Base-by-base conservation (phyloP, 768 basidiomycete genomes). In the Cystofilobasidium macerans region DNA sequence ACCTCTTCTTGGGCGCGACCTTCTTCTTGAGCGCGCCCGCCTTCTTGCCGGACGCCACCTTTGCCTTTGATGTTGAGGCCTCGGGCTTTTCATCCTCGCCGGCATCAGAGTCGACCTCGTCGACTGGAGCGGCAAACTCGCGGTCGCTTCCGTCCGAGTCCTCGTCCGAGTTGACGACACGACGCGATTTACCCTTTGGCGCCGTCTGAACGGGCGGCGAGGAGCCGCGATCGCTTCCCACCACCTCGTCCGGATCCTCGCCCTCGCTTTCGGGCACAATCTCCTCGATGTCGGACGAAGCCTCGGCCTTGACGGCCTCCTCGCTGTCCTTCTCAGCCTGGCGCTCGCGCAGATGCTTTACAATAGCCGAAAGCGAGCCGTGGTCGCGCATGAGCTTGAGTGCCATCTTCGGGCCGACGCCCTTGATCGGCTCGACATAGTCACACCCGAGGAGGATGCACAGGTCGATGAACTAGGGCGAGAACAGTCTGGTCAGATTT, bases 401-500 rank as follows among this genome's bases (percentile, higher is more conserved):
- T 3, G 94, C 95, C 18, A 86, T 90, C 75, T 97, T 95, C 18
- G 95, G 93, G 32, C 95, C 95, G 48, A 99, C 79, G 2, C 95
- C 95, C 76, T 85, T 93, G 74, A 95, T 91, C n/a, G 95, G 95
- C 75, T 99, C 95, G 65, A 99, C 85, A 77, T 99, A 99, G 74
- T 99, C 95, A 67, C 95, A 99, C 6, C 95, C 95, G 43, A 98
- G 84, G 12, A 99, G 82, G 70, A 99, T 87, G 73, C 94, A 99
- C 5, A 99, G 80, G 71, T 99, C 95, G 71, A 91, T 87, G 73
- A 99, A 99, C 89, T 97, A 71, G 13, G 14, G 16, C 26, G 38
- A 30, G 14, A 22, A 62, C 45, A 13, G 38, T 20, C 24, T 18
- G 11, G 47, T 35, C 28, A 32, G 61, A 35, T 18, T n/a, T n/a